Percentiles rank a stretch among this genome's conserved stretches.
Evolutionary conservation across 441 rosid species (phyloP).

Genomic region (Euphorbia celastroides): DNA sequence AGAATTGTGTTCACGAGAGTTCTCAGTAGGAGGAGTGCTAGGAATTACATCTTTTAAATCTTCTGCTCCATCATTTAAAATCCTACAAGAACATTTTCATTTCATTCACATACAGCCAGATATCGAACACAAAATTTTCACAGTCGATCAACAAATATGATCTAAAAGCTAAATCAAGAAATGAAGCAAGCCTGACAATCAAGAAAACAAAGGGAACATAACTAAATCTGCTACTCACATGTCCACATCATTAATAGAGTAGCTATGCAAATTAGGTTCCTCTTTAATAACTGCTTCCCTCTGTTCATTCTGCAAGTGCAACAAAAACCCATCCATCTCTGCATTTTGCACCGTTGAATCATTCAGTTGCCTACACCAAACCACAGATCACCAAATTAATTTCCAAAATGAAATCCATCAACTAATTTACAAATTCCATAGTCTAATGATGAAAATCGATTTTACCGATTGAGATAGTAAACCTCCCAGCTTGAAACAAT

Average conservation of each 20-base stretch:
- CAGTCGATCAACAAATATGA: too few species aligned
- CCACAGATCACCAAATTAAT: too few species aligned
- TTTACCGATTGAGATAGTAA: constrained; percentile 81
- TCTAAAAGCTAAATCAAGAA: too few species aligned
- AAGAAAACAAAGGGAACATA: constrained; percentile 1
- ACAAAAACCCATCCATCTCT: constrained; percentile 84
- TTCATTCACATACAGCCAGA: too few species aligned
- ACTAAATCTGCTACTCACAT: constrained; percentile 46
- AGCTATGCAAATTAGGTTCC: constrained; percentile 63
- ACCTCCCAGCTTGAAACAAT: constrained; percentile 86
- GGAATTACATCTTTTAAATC: constrained; percentile 40
- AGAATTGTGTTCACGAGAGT: constrained; percentile 31
- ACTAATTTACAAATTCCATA: too few species aligned
- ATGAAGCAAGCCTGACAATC: too few species aligned
- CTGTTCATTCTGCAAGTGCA: constrained; percentile 82
- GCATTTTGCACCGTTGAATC: constrained; percentile 54
- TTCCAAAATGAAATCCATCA: too few species aligned
- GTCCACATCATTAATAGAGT: constrained; percentile 84
- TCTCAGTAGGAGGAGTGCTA: constrained; percentile 81
- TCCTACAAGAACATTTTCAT: constrained; percentile 40
- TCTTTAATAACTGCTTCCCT: constrained; percentile 55
- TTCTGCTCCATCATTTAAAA: constrained; percentile 56
- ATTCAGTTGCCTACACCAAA: constrained; percentile 62
- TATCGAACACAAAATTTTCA: neutral
- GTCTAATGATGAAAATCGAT: neutral